Base-by-base conservation (phyloP, 2,329 filamentous ascomycete species). In the Purpureocillium lavendulum region DNA sequence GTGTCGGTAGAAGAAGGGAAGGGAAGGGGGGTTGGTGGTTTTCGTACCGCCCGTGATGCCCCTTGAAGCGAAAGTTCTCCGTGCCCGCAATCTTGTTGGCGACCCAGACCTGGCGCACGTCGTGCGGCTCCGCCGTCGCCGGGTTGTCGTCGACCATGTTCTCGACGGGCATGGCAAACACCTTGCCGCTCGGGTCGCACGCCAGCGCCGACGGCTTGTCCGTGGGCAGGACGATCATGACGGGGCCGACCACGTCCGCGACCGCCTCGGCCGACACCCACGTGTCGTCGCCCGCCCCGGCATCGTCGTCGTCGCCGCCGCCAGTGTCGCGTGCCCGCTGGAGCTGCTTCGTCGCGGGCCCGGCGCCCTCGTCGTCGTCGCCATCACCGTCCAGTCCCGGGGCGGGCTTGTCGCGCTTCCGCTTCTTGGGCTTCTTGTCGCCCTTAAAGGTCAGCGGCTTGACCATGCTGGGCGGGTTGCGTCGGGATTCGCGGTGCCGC, bases 401-500 rank as follows among this genome's bases (percentile, higher is more conserved):
- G 21, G 21, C 21, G 10, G 21, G 6, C 38, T 70, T 68, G 35
- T 73, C 65, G 51, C 85, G 80, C 73, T 95, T 96, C 60, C 87
- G 77, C 71, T 96, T 96, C 65, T 92, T 95, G 43, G 77, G 67
- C 67, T 92, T 92, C 65, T 94, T 96, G 67, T 98, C 92, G 70
- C 92, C 92, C 67, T 98, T 98, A 73, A 98, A 98, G 36, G 80
- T 73, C 42, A 98, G 76, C 35, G 90, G 82, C 61, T 94, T 96
- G 51, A 94, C 82, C 85, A 92, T 92, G 45, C 29, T 13, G 11
- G 12, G 34, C 35, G 36, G 30, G 36, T 40, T 35, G 41, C 35
- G 41, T 43, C 33, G 39, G 42, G 16, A 5, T 35, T 26, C 16
- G 35, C 9, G 15, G n/a, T 18, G 15, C 8, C 8, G 12, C 24